Conservation (phyloP, 2,329 filamentous ascomycete species). For the Curvularia sp. region DNA sequence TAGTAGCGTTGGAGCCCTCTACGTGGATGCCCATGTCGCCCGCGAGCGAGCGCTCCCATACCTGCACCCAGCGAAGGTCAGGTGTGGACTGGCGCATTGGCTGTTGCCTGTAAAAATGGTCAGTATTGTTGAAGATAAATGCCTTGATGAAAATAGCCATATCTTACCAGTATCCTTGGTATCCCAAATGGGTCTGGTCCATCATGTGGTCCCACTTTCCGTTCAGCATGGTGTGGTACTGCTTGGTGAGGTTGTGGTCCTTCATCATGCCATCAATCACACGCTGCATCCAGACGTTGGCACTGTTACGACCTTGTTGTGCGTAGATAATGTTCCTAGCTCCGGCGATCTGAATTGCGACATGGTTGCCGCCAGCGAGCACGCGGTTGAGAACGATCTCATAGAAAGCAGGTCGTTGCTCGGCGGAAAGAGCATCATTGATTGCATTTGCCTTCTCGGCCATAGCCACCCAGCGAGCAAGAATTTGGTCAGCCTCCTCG, state of each 20-base stretch:
- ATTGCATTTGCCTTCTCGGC: conserved; percentile 63
- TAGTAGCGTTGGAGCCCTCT: conserved; percentile 70
- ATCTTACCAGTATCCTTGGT: conserved; percentile 50
- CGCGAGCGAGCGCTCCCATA: conserved; percentile 63
- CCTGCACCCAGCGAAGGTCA: conserved; percentile 66
- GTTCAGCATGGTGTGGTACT: conserved; percentile 46
- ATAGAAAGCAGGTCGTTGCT: conserved; percentile 66
- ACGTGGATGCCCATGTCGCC: conserved; percentile 70
- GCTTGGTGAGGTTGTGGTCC: conserved; percentile 47
- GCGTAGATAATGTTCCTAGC: conserved; percentile 49
- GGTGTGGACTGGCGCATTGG: conserved; percentile 74
- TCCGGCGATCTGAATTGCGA: conserved; percentile 56
- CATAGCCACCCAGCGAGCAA: conserved; percentile 64
- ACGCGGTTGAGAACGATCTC: conserved; percentile 68
- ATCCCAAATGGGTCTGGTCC: conserved; percentile 53
- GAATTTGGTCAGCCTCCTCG: conserved; percentile 66
- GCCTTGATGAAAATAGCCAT: conserved; percentile 26
- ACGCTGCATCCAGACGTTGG: conserved; percentile 48
- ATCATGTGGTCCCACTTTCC: conserved; percentile 53
- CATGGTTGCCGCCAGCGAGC: conserved; percentile 63
- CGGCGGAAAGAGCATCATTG: conserved; percentile 61
- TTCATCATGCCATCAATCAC: conserved; percentile 49
- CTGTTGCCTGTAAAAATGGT: conserved; percentile 64
- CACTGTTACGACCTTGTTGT: conserved; percentile 50
- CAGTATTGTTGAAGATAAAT: not conserved